Base-by-base conservation (phyloP, 768 basidiomycete species). In the Tulasnella sp. region DNA sequence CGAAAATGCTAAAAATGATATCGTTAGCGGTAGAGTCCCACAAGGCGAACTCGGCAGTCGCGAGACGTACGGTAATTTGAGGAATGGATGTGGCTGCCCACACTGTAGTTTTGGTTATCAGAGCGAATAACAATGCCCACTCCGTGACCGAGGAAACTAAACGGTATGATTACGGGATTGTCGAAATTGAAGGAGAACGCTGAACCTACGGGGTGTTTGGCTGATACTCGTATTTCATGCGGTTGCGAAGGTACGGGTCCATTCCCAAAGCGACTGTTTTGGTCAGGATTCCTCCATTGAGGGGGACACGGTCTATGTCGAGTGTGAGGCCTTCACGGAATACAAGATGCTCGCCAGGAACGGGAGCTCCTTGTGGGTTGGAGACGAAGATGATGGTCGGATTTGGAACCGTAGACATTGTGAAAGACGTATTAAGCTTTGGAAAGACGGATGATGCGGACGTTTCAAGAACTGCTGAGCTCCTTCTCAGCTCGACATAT, bases 221-320 rank as follows among this genome's bases (percentile, higher is more conserved):
- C 11, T 40, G 22, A 75, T 78, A 81, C 40, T 77, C 73, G 32
- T 77, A 76, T 8, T 76, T 73, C 85, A 87, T 84, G 39, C 77
- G 76, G 11, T 79, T 79, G 17, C 82, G 74, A 73, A 84, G 34
- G 74, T 83, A 84, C 0, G 84, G 84, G 67, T 86, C 86, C 44
- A 86, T 76, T 17, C 82, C 82, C 17, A 86, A 75, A 5, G 80
- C 81, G 17, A 88, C 80, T 0, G 81, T 82, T 77, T 87, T 88
- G 75, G 86, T 62, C 8, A 88, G 76, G 70, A 86, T 76, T 0
- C 84, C 84, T 0, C 84, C 84, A 22, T 85, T 77, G 59, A 86
- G 77, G 1, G 82, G 77, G 0, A 81, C 82, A 35, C 76, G 82
- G n/a, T 86, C 84, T 22, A 83, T 75, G 74, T 88, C 87, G 75